Conservation (phyloP, 2,329 filamentous ascomycete genomes). For the Neofusicoccum laricinum region DNA sequence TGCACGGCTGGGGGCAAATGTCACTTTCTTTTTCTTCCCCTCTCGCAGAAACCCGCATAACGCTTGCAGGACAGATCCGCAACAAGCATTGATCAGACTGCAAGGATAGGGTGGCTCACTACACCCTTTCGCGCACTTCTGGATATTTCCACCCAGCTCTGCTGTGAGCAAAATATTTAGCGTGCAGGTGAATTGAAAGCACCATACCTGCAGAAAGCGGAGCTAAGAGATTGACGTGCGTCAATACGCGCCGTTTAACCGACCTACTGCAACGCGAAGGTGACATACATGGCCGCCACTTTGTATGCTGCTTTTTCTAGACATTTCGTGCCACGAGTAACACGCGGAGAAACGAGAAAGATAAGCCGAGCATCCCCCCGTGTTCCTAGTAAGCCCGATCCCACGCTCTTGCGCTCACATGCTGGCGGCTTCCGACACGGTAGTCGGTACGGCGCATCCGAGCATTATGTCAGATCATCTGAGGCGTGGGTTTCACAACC, state of each 20-base stretch:
- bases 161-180: neutral
- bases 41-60: neutral
- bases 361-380: neutral
- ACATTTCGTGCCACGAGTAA: neutral
- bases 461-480: neutral
- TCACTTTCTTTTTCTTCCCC: neutral
- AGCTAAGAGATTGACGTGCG: neutral
- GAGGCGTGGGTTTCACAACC: constrained; percentile 2
- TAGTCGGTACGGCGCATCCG: neutral
- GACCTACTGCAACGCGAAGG: neutral
- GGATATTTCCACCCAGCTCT: neutral
- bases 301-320: neutral
- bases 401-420: neutral
- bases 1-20: neutral
- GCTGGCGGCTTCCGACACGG: neutral
- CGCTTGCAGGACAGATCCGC: neutral
- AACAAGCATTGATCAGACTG: neutral
- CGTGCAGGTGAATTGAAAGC: neutral
- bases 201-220: neutral
- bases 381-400: neutral
- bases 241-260: neutral
- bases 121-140: neutral
- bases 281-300: constrained; percentile 8
- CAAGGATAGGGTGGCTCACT: neutral
- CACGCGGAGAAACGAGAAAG: neutral